These are phyloP conservation scores for Pharus latifolius DNA, from an alignment of 176 grass and related monocot genomes.

Conservation along the genomic window DNA sequence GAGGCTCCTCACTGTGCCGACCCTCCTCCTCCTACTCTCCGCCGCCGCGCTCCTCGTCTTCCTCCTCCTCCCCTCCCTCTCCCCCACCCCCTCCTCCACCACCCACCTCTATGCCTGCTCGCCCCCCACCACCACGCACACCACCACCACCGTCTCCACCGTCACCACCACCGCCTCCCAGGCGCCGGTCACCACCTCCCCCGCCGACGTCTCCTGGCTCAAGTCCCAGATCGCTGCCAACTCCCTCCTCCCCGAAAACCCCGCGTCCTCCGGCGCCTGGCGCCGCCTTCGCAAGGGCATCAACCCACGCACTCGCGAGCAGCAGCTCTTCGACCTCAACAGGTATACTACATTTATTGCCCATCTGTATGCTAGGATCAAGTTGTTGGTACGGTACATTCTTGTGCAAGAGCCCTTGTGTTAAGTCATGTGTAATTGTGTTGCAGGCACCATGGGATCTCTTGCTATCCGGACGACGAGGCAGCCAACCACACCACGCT, in stretches of 20 bases:
- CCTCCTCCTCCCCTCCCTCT: constrained; percentile 32
- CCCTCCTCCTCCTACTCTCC: constrained; percentile 46
- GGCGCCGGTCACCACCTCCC: constrained; percentile 35
- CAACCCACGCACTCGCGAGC: constrained; percentile 75
- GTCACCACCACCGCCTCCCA: constrained; percentile 17
- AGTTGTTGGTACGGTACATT: background rate
- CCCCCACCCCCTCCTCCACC: constrained; percentile 1
- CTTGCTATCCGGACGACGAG: constrained; percentile 50
- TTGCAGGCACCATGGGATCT: constrained; percentile 76
- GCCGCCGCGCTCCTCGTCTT: constrained; percentile 50
- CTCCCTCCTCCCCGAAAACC: constrained; percentile 44
- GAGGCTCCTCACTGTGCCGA: constrained; percentile 45
- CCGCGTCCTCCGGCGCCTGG: constrained; percentile 34
- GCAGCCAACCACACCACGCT: constrained; percentile 58
- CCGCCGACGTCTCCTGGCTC: constrained; percentile 66
- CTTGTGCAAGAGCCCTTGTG: background rate
- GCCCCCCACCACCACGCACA: constrained; percentile 29
- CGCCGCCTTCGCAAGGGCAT: constrained; percentile 87
- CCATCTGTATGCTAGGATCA: background rate
- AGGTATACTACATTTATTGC: constrained; percentile 39
- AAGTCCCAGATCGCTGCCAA: constrained; percentile 51
- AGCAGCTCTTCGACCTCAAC: constrained; percentile 76
- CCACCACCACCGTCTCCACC: constrained; percentile 37
- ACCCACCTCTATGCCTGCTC: constrained; percentile 35
- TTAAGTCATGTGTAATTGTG: background rate